Percentiles rank a stretch among this genome's conserved stretches.
Conservation (phyloP, 768 basidiomycete genomes). For the Chlorophyllum brunneum region DNA sequence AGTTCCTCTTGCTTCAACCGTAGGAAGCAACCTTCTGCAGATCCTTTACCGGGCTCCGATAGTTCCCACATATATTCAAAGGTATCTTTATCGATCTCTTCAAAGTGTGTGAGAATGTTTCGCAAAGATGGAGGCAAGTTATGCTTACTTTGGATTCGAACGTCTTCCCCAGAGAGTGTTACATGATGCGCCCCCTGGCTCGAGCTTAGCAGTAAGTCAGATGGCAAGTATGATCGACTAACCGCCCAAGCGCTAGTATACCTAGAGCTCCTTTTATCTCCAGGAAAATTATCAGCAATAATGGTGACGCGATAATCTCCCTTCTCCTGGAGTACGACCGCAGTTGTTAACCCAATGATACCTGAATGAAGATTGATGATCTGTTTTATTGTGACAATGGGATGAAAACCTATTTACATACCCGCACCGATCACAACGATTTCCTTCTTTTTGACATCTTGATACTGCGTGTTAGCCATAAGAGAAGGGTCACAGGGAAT, state of each 20-base stretch:
- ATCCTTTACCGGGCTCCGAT: slow-evolving; percentile 49
- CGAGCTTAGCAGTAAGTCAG: background rate
- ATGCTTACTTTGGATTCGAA: slow-evolving; percentile 41
- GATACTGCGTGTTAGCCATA: background rate
- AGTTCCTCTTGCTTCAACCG: slow-evolving; percentile 60
- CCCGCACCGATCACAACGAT: slow-evolving; percentile 38
- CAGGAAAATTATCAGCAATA: slow-evolving; percentile 65
- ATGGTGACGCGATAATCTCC: slow-evolving; percentile 62
- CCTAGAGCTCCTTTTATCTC: slow-evolving; percentile 59
- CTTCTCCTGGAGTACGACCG: slow-evolving; percentile 59
- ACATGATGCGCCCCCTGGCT: slow-evolving; percentile 78
- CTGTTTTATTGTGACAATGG: background rate
- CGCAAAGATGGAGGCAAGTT: background rate
- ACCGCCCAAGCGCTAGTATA: slow-evolving; percentile 86
- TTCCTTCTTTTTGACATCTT: slow-evolving; percentile 11
- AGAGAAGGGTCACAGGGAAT: background rate
- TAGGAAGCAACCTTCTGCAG: slow-evolving; percentile 58
- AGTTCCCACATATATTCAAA: slow-evolving; percentile 70
- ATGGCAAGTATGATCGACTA: slow-evolving; percentile 20
- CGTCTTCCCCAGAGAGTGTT: slow-evolving; percentile 43
- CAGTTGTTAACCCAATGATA: slow-evolving; percentile 74
- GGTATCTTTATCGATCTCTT: slow-evolving; percentile 67
- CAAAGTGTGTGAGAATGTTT: background rate
- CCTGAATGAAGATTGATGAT: slow-evolving; percentile 35
- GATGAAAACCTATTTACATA: background rate